Conservation (phyloP, 2,329 filamentous ascomycete species). For the Fusarium citri region DNA sequence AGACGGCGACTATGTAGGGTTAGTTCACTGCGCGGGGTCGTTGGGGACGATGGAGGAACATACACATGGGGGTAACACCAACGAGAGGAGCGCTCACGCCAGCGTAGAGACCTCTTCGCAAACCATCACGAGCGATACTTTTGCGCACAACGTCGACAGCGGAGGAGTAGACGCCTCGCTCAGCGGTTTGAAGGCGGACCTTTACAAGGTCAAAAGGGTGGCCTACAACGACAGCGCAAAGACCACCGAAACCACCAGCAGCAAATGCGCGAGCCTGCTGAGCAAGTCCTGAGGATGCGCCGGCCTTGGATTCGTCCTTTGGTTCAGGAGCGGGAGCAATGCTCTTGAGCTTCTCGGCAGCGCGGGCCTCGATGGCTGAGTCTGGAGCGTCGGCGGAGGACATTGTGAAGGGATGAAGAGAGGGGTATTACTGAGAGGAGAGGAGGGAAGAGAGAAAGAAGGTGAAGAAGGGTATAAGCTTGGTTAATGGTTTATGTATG, state of each 20-base stretch:
- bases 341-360: conserved; percentile 59
- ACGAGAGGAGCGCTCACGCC: conserved; percentile 94
- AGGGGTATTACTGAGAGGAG: not conserved
- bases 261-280: conserved; percentile 81
- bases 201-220: conserved; percentile 99
- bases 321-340: conserved; percentile 58
- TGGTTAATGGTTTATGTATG: conserved; percentile 1
- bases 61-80: conserved; percentile 99
- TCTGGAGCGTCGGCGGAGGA: conserved; percentile 44
- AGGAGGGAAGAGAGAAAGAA: not conserved
- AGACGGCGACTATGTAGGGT: conserved; percentile 69
- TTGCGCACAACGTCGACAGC: conserved; percentile 93
- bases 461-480: conserved; percentile 13
- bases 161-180: conserved; percentile 89
- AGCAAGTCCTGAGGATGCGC: conserved; percentile 52
- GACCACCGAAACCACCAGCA: conserved; percentile 90
- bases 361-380: conserved; percentile 45
- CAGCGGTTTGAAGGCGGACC: conserved; percentile 94
- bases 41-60: conserved; percentile 54
- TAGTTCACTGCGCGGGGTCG: not conserved
- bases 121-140: conserved; percentile 87
- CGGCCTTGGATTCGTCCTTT: conserved; percentile 55
- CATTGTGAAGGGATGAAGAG: conserved; percentile 33
- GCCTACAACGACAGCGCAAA: conserved; percentile 93
- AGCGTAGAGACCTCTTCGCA: conserved; percentile 88